Conservation (phyloP, 2,329 filamentous ascomycete species). For the Fusarium cicatricum region DNA sequence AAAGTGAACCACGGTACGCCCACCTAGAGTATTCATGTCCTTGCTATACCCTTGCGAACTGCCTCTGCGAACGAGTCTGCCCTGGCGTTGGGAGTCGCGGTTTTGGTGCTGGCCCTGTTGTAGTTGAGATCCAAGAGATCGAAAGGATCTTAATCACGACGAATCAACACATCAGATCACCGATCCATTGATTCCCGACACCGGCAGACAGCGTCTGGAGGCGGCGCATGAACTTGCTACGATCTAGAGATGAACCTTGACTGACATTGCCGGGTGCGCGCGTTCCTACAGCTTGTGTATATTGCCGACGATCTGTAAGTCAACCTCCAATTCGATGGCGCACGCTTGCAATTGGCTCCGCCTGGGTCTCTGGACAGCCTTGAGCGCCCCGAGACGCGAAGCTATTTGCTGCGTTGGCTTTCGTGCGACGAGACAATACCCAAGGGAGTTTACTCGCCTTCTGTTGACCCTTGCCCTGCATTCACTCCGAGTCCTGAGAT, state of each 20-base stretch:
- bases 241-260: constrained; percentile 40
- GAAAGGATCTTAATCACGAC: constrained; percentile 4
- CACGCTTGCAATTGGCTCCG: constrained; percentile 32
- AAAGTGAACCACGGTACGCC: constrained; percentile 88
- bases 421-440: constrained; percentile 30
- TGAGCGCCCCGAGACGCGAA: constrained; percentile 24
- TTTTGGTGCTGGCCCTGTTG: constrained; percentile 17
- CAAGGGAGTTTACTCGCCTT: constrained; percentile 12
- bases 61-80: constrained; percentile 2
- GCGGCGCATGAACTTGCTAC: constrained; percentile 20
- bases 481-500: constrained; percentile 24
- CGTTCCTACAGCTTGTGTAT: constrained; percentile 74
- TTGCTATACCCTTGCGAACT: constrained; percentile 3
- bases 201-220: constrained; percentile 9
- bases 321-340: constrained; percentile 43
- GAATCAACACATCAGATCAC: constrained; percentile 21
- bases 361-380: constrained; percentile 19
- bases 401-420: constrained; percentile 22
- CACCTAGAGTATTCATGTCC: constrained; percentile 5
- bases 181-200: constrained; percentile 19
- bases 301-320: constrained; percentile 91
- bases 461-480: constrained; percentile 20
- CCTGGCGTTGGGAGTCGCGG: constrained; percentile 13
- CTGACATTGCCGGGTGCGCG: constrained; percentile 46
- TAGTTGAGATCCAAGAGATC: constrained; percentile 19